A percentile compares a stretch with the other conserved stretches of the same genome.
These are phyloP conservation scores for Macrophomina tecta DNA, from an alignment of 2,329 filamentous ascomycete genomes.

Conservation along the genomic window DNA sequence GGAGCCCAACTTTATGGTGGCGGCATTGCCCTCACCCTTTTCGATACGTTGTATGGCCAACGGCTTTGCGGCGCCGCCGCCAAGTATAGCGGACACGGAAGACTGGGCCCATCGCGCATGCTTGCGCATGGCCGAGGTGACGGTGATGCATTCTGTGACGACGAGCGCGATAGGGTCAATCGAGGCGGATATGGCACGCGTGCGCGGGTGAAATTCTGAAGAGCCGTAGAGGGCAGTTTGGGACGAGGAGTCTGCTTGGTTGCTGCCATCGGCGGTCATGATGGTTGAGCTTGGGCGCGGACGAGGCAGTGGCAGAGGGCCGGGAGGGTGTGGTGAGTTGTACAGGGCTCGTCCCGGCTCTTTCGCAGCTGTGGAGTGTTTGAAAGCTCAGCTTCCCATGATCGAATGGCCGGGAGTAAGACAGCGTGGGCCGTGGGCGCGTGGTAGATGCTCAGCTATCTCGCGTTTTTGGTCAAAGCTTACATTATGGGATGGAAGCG, in stretches of 20 bases:
- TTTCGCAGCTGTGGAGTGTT: slow-evolving; percentile 19
- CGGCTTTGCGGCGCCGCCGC: slow-evolving; percentile 65
- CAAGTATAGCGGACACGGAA: slow-evolving; percentile 93
- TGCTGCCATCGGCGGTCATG: slow-evolving; percentile 24
- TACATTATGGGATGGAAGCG: slow-evolving; percentile 11
- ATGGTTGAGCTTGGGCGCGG: slow-evolving; percentile 14
- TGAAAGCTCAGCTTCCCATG: slow-evolving; percentile 21
- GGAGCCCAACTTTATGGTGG: slow-evolving; percentile 39
- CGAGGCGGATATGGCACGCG: slow-evolving; percentile 69
- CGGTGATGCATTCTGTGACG: slow-evolving; percentile 97
- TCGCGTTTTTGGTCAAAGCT: slow-evolving; percentile 11
- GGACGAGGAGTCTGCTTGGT: slow-evolving; percentile 24
- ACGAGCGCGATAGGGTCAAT: slow-evolving; percentile 91
- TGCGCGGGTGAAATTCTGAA: slow-evolving; percentile 23
- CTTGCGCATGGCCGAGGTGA: slow-evolving; percentile 98
- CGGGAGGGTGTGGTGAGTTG: not conserved
- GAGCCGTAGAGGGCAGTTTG: slow-evolving; percentile 20
- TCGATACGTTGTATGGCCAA: slow-evolving; percentile 44
- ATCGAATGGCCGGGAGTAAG: slow-evolving; percentile 16
- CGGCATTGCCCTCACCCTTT: slow-evolving; percentile 43
- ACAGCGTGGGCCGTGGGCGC: slow-evolving; percentile 14
- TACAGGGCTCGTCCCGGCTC: slow-evolving; percentile 8
- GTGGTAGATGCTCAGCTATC: slow-evolving; percentile 21
- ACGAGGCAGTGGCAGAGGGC: slow-evolving; percentile 3
- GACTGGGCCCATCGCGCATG: slow-evolving; percentile 95